Percentiles rank a stretch among this genome's conserved stretches.
Conservation (phyloP, 1,284 basidiomycete species). For the Tylopilus orsonianus region DNA sequence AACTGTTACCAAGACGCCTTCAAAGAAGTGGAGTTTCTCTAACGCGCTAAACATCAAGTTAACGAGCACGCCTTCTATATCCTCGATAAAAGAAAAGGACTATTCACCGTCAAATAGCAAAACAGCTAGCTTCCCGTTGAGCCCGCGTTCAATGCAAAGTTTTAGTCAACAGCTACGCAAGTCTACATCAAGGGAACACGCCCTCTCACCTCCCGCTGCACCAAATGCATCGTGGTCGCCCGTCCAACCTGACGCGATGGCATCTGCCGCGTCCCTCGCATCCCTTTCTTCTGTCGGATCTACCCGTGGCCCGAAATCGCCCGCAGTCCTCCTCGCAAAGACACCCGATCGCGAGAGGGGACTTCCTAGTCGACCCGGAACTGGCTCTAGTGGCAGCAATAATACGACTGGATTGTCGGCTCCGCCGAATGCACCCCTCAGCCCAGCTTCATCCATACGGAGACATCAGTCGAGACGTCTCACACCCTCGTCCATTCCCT, state of each 20-base stretch:
- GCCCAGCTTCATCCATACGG: conserved; percentile 64
- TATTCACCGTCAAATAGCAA: conserved; percentile 35
- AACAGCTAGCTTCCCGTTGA: conserved; percentile 53
- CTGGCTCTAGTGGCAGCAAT: conserved; percentile 70
- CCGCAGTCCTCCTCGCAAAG: conserved; percentile 39
- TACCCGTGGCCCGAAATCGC: conserved; percentile 45
- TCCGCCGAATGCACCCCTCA: conserved; percentile 57
- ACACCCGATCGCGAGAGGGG: conserved; percentile 55
- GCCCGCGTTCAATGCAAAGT: conserved; percentile 58
- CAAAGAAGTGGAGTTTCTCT: conserved; percentile 97
- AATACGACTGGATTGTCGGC: conserved; percentile 54
- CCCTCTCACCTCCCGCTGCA: conserved; percentile 42
- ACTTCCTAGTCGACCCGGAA: conserved; percentile 61
- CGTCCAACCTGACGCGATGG: conserved; percentile 70
- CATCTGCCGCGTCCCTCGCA: conserved; percentile 67
- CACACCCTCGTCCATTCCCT: conserved; percentile 93
- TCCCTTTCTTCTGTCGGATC: conserved; percentile 74
- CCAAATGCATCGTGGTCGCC: conserved; percentile 61
- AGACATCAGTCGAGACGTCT: conserved; percentile 74
- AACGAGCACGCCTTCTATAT: conserved; percentile 63
- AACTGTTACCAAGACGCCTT: conserved; percentile 63
- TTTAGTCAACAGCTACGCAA: conserved; percentile 65
- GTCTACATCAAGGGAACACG: conserved; percentile 64
- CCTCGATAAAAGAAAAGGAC: conserved; percentile 47
- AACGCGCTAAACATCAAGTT: conserved; percentile 84